Percentiles rank a stretch among this genome's conserved stretches.
Evolutionary conservation across 1,284 basidiomycete species (phyloP).

Genomic region (Cryptococcus sp.): DNA sequence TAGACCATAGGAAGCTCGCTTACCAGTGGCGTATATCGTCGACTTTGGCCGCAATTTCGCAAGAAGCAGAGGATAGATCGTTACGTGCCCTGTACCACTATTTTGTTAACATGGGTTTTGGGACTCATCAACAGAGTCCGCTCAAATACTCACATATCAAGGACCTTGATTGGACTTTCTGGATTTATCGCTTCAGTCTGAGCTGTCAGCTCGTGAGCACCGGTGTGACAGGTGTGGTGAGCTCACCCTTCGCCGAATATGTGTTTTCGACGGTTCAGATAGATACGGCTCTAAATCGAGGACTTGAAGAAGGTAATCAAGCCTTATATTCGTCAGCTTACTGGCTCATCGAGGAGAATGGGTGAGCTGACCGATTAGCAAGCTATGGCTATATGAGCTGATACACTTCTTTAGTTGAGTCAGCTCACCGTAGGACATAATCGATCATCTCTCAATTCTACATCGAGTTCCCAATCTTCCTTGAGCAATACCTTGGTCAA

Average conservation of each 20-base stretch:
- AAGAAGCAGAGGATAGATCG: slow-evolving; percentile 79
- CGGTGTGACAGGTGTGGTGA: background rate
- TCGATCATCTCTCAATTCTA: slow-evolving; percentile 63
- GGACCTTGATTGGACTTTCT: slow-evolving; percentile 29
- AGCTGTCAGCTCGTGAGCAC: background rate
- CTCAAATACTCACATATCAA: slow-evolving; percentile 50
- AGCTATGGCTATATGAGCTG: slow-evolving; percentile 23
- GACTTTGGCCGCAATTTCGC: slow-evolving; percentile 58
- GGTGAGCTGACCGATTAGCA: slow-evolving; percentile 35
- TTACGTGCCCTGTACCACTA: slow-evolving; percentile 86
- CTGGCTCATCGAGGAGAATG: background rate
- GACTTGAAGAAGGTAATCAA: slow-evolving; percentile 72
- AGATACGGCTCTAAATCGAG: slow-evolving; percentile 55
- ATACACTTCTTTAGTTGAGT: background rate
- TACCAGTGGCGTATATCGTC: slow-evolving; percentile 68
- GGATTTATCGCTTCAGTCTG: background rate
- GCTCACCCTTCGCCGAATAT: background rate
- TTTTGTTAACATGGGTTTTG: slow-evolving; percentile 46
- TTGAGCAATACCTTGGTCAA: slow-evolving; percentile 71
- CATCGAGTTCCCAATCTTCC: slow-evolving; percentile 64
- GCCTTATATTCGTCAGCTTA: slow-evolving; percentile 46
- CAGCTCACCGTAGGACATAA: slow-evolving; percentile 72
- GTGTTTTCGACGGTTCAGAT: background rate
- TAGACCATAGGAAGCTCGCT: slow-evolving; percentile 5
- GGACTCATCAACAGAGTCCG: too few species aligned